These are phyloP conservation scores for Neofusicoccum sp. DNA, from an alignment of 2,329 filamentous ascomycete genomes.

Conservation along the genomic window DNA sequence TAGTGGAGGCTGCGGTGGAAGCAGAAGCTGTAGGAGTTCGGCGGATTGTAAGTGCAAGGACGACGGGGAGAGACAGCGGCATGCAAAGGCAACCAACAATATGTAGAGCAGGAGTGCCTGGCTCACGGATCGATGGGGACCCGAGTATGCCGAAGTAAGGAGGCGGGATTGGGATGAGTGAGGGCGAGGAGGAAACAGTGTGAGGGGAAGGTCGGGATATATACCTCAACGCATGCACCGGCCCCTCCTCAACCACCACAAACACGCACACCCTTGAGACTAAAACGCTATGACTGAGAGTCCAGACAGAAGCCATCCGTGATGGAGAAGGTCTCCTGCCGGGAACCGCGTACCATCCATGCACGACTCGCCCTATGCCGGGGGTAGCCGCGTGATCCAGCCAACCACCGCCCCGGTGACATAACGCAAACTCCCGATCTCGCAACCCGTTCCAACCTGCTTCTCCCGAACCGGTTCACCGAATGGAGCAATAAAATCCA, in stretches of 20 bases:
- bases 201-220: background rate
- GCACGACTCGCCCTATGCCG: background rate
- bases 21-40: background rate
- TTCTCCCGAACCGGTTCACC: background rate
- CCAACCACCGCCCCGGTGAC: constrained; percentile 7
- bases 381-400: constrained; percentile 4
- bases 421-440: constrained; percentile 14
- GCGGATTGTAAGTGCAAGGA: constrained; percentile 10
- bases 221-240: background rate
- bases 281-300: constrained; percentile 1
- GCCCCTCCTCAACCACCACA: background rate
- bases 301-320: no score
- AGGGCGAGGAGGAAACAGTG: background rate
- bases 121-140: background rate
- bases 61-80: background rate
- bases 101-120: background rate
- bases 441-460: background rate
- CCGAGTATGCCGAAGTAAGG: background rate
- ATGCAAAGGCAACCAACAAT: background rate
- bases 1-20: background rate
- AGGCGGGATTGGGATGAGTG: background rate
- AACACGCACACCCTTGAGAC: background rate
- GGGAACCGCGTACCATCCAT: no score
- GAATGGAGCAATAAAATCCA: constrained; percentile 12
- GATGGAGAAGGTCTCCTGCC: no score